Percentiles rank a stretch among this genome's conserved stretches.
These are phyloP conservation scores for Populus trichocarpa DNA, from an alignment of 441 rosid species.

Conservation along the genomic window DNA sequence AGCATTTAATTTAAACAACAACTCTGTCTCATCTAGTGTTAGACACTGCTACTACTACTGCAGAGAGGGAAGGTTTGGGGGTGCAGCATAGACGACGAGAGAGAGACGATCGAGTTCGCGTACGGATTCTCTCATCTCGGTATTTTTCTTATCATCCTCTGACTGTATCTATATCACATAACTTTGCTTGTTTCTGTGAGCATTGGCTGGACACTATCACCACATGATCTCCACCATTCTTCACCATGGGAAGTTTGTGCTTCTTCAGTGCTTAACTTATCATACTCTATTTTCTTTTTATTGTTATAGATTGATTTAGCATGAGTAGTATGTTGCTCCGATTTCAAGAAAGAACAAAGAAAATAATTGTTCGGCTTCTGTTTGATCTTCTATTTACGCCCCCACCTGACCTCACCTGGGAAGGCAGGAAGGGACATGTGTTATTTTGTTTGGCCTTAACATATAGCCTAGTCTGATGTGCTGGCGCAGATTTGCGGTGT, in stretches of 20 bases:
- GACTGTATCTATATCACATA: not conserved
- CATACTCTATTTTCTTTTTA: no score
- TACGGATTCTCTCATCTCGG: not conserved
- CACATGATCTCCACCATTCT: no score
- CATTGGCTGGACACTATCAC: not conserved
- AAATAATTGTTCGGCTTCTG: not conserved
- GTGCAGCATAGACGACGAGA: not conserved
- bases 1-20: not conserved
- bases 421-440: not conserved
- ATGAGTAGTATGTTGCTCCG: no score
- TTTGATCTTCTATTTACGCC: not conserved
- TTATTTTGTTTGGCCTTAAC: not conserved
- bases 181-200: not conserved
- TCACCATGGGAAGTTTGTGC: not conserved
- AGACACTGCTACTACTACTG: no score
- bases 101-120: not conserved
- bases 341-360: no score
- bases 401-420: not conserved
- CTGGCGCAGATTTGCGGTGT: not conserved
- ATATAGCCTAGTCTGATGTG: not conserved
- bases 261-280: no score
- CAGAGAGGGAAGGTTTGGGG: not conserved
- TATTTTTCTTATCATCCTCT: not conserved
- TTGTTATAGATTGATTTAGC: no score
- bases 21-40: not conserved